Evolutionary conservation across 441 rosid genomes (phyloP).

Genomic region (Syzygium syzygioides): DNA sequence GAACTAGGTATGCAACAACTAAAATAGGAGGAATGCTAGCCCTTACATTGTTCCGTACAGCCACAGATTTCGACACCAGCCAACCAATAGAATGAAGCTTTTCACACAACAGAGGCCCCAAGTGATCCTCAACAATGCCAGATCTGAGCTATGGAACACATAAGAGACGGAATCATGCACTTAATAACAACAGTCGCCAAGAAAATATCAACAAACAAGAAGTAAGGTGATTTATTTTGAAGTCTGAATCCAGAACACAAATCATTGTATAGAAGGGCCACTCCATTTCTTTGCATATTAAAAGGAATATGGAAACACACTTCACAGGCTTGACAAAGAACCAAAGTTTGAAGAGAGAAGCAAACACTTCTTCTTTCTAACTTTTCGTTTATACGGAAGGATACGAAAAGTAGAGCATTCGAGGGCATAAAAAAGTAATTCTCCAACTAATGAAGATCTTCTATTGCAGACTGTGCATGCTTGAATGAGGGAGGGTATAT

Average conservation of each 20-base stretch:
- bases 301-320: neutral
- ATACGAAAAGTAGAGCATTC: neutral
- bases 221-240: neutral
- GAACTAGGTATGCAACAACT: neutral
- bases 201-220: neutral
- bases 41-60: constrained; percentile 76
- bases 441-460: neutral
- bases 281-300: neutral
- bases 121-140: constrained; percentile 85
- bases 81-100: constrained; percentile 82
- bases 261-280: neutral
- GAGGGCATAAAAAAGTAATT: neutral
- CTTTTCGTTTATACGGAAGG: neutral
- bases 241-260: neutral
- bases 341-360: neutral
- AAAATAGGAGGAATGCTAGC: neutral
- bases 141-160: constrained; percentile 99
- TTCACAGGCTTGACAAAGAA: neutral
- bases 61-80: constrained; percentile 55
- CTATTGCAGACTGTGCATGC: neutral
- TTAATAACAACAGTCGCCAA: neutral
- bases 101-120: constrained; percentile 67
- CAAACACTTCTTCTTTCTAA: neutral
- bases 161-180: constrained; percentile 6
- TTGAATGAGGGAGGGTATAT: neutral